phyloP scores from a whole-genome alignment of 2,329 filamentous ascomycete genomes.

The Graphiopsis chlorocephala region DNA sequence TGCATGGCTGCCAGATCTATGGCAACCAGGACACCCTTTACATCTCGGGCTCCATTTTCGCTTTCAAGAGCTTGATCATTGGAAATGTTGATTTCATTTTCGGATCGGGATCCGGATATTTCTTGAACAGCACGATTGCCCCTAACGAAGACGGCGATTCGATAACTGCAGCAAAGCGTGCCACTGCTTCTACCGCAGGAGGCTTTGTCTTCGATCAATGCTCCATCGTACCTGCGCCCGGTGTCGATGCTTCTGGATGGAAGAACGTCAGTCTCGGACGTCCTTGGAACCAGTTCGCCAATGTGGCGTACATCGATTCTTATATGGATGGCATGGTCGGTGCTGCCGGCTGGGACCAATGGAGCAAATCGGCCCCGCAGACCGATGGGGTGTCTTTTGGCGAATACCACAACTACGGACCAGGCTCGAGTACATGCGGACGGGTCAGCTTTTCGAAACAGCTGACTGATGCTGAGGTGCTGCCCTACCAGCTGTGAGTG shows the following conservation, averaged over 20 bases:
- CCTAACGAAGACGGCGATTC: conserved; percentile 37
- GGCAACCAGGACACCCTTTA: conserved; percentile 41
- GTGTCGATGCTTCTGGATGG: conserved; percentile 28
- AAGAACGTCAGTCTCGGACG: conserved; percentile 26
- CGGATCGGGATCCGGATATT: conserved; percentile 45
- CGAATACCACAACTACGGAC: conserved; percentile 39
- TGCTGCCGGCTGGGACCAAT: conserved; percentile 31
- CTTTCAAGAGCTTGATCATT: conserved; percentile 41
- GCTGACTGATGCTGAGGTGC: conserved; percentile 36
- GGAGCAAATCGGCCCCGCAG: conserved; percentile 30
- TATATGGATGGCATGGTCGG: conserved; percentile 23
- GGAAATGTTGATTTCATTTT: conserved; percentile 46
- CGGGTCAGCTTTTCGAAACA: conserved; percentile 39
- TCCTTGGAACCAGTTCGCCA: conserved; percentile 26
- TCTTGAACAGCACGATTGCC: conserved; percentile 39
- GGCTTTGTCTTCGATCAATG: conserved; percentile 41
- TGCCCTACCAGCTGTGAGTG: conserved; percentile 38
- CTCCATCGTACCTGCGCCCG: conserved; percentile 31
- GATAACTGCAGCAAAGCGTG: conserved; percentile 41
- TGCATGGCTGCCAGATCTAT: conserved; percentile 39
- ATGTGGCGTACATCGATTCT: conserved; percentile 24
- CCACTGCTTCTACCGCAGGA: conserved; percentile 37
- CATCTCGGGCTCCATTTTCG: conserved; percentile 40
- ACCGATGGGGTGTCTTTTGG: conserved; percentile 31
- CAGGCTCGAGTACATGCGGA: conserved; percentile 33